Evolutionary conservation across 2,329 filamentous ascomycete genomes (phyloP).

Genomic region (Tolypocladium amazonense): DNA sequence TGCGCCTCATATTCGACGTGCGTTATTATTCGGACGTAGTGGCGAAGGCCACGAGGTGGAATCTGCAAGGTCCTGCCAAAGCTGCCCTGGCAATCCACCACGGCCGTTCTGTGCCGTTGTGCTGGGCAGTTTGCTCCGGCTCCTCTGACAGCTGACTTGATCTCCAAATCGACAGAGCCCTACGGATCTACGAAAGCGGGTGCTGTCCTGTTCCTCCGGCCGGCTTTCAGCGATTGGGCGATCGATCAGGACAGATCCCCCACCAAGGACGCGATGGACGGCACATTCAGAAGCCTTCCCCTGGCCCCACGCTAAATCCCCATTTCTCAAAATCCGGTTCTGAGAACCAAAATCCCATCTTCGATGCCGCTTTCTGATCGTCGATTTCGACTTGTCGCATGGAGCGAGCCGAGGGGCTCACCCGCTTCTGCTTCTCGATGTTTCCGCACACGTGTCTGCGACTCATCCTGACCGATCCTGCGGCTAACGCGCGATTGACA

Average conservation of each 20-base stretch:
- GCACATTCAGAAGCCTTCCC: neutral
- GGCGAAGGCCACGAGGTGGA: neutral
- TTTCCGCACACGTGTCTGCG: neutral
- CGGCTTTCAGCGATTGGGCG: neutral
- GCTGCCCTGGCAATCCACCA: neutral
- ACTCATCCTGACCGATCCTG: neutral
- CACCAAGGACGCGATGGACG: neutral
- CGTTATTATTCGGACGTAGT: neutral
- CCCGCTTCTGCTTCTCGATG: neutral
- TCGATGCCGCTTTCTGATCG: too few species aligned
- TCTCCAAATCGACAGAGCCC: neutral
- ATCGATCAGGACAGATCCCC: neutral
- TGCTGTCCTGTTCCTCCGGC: too few species aligned
- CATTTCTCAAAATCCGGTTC: neutral
- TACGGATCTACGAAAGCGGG: neutral
- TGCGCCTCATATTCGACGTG: neutral
- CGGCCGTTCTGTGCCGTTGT: neutral
- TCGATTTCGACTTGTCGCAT: too few species aligned
- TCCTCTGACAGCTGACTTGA: neutral
- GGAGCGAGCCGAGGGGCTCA: too few species aligned
- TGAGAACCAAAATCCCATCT: neutral
- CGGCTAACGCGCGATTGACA: neutral
- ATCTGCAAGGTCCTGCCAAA: neutral
- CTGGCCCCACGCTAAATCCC: neutral
- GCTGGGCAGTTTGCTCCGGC: neutral